Percentiles rank a stretch among this genome's conserved stretches.
Conservation (phyloP, 352 stramenopile species). For the Hyaloperonospora arabidopsidis region DNA sequence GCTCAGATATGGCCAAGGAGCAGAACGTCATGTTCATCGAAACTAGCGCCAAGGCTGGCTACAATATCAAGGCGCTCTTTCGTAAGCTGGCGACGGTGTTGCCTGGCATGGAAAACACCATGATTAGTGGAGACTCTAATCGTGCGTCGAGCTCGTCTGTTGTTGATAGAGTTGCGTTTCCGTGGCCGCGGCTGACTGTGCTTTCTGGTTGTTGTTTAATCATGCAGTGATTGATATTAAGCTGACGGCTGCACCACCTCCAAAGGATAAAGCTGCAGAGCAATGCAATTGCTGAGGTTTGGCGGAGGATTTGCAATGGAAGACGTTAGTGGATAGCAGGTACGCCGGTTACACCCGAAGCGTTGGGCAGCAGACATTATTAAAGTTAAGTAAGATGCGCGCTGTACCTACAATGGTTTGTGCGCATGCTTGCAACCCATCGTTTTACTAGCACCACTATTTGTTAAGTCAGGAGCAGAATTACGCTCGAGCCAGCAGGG, state of each 20-base stretch:
- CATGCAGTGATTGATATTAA: constrained; percentile 83
- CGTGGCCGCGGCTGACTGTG: constrained; percentile 1
- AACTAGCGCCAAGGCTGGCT: constrained; percentile 96
- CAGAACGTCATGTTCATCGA: constrained; percentile 99
- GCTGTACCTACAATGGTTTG: constrained; percentile 3
- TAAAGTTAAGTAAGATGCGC: constrained; percentile 5
- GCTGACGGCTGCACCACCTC: constrained; percentile 67
- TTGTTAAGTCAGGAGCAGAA: constrained; percentile 36
- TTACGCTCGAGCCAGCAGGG: constrained; percentile 83
- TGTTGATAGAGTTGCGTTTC: background rate
- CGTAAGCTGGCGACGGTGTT: constrained; percentile 96
- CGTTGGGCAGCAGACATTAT: constrained; percentile 12
- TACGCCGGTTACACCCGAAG: constrained; percentile 17
- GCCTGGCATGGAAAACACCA: constrained; percentile 91
- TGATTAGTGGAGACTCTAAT: constrained; percentile 83
- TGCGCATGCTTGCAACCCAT: constrained; percentile 10
- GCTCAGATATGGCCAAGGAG: constrained; percentile 95
- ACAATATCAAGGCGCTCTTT: constrained; percentile 99
- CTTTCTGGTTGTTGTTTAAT: constrained; percentile 3
- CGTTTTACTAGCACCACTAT: constrained; percentile 11
- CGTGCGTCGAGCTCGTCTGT: constrained; percentile 32
- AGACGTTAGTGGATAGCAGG: constrained; percentile 15
- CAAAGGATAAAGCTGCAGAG: constrained; percentile 65
- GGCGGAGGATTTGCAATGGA: constrained; percentile 3
- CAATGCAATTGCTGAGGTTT: constrained; percentile 61